Percentiles rank a stretch among this genome's conserved stretches.
phyloP scores from a whole-genome alignment of 257 asterid species.

The Phtheirospermum japonicum region DNA sequence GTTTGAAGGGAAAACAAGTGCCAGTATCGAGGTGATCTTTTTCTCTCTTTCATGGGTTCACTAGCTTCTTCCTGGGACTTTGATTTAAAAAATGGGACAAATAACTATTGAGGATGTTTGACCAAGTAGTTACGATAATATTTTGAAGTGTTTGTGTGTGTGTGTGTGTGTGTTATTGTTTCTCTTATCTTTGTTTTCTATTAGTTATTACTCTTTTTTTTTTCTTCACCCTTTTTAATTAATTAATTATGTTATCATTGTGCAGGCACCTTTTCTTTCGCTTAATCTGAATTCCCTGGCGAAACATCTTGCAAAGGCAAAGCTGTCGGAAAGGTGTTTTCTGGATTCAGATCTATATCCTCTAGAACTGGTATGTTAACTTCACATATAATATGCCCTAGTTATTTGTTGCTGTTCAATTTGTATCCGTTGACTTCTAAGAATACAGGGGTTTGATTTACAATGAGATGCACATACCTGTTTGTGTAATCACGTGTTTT shows the following conservation, averaged over 20 bases:
- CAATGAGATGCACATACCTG: slow-evolving; percentile 5
- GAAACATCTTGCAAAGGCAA: slow-evolving; percentile 66
- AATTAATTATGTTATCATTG: slow-evolving; percentile 17
- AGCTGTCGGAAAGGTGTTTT: slow-evolving; percentile 70
- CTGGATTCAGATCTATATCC: slow-evolving; percentile 62
- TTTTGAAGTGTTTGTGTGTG: too few relatives aligned
- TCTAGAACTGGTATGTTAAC: slow-evolving; percentile 52
- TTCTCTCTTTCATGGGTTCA: too few relatives aligned
- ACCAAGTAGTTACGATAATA: too few relatives aligned
- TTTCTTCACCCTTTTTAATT: not conserved
- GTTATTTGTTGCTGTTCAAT: slow-evolving; percentile 16
- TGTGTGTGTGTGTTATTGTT: too few relatives aligned
- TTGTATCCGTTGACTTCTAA: slow-evolving; percentile 3
- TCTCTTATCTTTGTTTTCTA: too few relatives aligned
- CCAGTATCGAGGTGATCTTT: slow-evolving; percentile 56
- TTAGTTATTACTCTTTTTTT: too few relatives aligned
- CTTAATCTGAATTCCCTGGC: slow-evolving; percentile 70
- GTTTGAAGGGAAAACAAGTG: slow-evolving; percentile 53
- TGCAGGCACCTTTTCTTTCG: slow-evolving; percentile 82
- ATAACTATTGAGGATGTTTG: not conserved
- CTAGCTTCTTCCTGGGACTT: too few relatives aligned
- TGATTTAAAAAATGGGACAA: not conserved
- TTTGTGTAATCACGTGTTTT: too few relatives aligned
- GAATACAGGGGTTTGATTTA: not conserved
- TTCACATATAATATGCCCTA: slow-evolving; percentile 1